Base-by-base conservation (phyloP, 768 basidiomycete species). In the Hygrophoropsis aurantiaca region DNA sequence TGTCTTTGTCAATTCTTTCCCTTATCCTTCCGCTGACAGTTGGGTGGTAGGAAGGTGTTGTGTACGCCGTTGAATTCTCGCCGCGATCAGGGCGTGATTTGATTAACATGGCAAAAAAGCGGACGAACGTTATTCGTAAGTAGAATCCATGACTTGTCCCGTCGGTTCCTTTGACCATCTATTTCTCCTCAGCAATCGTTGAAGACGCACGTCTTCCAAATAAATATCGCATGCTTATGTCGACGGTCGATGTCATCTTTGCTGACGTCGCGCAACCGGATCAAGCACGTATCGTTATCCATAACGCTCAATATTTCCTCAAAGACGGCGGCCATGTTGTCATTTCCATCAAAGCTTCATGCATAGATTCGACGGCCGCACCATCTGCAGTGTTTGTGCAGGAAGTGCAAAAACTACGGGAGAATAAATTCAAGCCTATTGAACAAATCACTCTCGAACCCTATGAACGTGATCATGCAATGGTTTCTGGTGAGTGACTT, bases 11-110 rank as follows among this genome's bases (percentile, higher is more conserved):
- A 20, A 42, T 49, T 40, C 42, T 24, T 43, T 42, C 36, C 32
- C 21, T 55, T 40, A 37, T 46, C 32, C 53, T n/a, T n/a, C n/a
- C n/a, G n/a, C n/a, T n/a, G n/a, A 52, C 46, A 54, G 46, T 33
- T 21, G 37, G 53, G 37, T 15, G 56, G 4, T 54, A 94, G 90
- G 93, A 97, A 54, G 97, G 97, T 45, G 80, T 90, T 50, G 97
- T 98, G 8, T 98, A 99, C 66, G 97, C 97, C 16, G 97, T 99
- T 25, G 97, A 99, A 69, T 98, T 99, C 73, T 98, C 97, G 2
- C 78, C 85, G 57, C 83, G 97, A 59, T 95, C 94, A 45, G 97
- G 97, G 27, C 90, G 97, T 70, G 97, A 99, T 72, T 73, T 98
- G 52, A 97, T 99, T 58, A 90, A 89, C 72, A 99, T 98, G 97